Evolutionary conservation across 768 basidiomycete genomes (phyloP).

Genomic region (Mycena albidolilacea): DNA sequence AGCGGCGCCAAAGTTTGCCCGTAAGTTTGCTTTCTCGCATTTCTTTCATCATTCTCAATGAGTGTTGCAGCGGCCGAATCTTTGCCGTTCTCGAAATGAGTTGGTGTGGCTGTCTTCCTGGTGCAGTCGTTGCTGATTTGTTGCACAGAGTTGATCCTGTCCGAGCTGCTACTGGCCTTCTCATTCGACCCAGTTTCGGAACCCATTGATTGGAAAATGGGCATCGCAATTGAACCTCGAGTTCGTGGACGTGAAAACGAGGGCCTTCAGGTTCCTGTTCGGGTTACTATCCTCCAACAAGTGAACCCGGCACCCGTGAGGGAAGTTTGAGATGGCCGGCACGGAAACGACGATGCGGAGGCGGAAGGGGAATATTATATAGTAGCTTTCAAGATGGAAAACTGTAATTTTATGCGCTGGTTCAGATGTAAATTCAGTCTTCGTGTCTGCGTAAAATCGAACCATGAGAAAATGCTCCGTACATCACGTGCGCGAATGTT

Average conservation of each 20-base stretch:
- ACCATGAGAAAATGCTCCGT: no score
- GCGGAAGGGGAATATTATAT: no score
- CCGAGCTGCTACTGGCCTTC: conserved; percentile 43
- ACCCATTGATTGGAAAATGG: conserved; percentile 47
- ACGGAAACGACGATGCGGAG: no score
- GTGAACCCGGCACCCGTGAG: no score
- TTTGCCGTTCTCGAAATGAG: conserved; percentile 58
- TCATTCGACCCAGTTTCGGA: conserved; percentile 39
- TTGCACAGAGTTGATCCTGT: conserved; percentile 44
- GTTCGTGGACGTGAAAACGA: conserved; percentile 38
- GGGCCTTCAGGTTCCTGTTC: conserved; percentile 39
- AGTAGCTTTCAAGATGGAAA: no score
- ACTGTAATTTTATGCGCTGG: no score
- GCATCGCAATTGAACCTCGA: conserved; percentile 44
- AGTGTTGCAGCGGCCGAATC: conserved; percentile 48
- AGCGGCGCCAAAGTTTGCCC: conserved; percentile 63
- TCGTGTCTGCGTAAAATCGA: no score
- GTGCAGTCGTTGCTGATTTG: background rate
- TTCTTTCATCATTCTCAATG: conserved; percentile 24
- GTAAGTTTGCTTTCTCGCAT: conserved; percentile 47
- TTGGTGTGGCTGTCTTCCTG: conserved; percentile 33
- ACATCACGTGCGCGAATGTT: no score
- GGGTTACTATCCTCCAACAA: conserved; percentile 12
- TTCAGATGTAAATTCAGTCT: no score
- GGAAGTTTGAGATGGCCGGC: no score